Evolutionary conservation across 192 early-diverging fungal genomes (phyloP).

Genomic region (Gaertneriomyces sp.): DNA sequence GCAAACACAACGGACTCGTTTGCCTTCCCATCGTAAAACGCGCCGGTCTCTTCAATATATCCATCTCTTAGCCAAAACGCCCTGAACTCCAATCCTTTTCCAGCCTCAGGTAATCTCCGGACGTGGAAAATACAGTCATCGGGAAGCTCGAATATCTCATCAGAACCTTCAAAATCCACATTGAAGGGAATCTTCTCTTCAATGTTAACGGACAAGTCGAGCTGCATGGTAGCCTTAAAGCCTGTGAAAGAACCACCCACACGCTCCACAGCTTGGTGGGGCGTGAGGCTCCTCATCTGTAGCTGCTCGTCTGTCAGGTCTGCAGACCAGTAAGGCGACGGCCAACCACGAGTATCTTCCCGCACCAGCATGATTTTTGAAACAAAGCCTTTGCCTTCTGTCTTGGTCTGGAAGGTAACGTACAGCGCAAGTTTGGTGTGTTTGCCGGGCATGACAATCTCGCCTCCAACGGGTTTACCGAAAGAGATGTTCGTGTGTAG

Average conservation of each 20-base stretch:
- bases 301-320: neutral
- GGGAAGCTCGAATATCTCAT: neutral
- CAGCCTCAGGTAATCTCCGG: too few species aligned
- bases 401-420: too few species aligned
- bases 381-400: too few species aligned
- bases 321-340: conserved; percentile 1
- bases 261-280: neutral
- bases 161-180: neutral
- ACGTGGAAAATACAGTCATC: conserved; percentile 3
- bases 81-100: too few species aligned
- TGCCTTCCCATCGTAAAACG: too few species aligned
- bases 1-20: too few species aligned
- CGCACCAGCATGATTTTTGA: too few species aligned
- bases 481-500: neutral
- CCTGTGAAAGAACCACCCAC: conserved; percentile 4
- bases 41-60: too few species aligned
- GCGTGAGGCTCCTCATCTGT: neutral
- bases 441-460: neutral
- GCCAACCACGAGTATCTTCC: neutral
- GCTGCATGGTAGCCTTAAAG: conserved; percentile 2
- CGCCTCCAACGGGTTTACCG: neutral
- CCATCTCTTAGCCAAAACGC: too few species aligned
- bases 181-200: neutral
- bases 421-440: neutral
- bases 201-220: neutral